phyloP scores from a whole-genome alignment of 495 filamentous ascomycete genomes.

The Aspergillus panamensis region DNA sequence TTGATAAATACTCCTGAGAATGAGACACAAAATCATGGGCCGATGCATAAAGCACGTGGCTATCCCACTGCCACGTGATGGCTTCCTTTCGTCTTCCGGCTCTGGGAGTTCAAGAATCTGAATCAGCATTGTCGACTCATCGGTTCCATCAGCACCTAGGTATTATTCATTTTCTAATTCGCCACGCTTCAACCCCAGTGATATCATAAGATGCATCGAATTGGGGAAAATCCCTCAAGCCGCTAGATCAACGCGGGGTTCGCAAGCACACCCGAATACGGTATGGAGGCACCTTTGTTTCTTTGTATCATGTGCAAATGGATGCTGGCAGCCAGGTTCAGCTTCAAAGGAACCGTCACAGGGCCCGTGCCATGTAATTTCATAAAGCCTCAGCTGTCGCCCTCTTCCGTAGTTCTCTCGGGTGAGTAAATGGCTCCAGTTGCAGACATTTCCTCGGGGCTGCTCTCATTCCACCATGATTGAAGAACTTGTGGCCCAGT shows the following conservation, averaged over 20 bases:
- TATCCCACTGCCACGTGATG: no score
- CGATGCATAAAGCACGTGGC: no score
- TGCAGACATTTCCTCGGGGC: background rate
- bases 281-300: constrained; percentile 4
- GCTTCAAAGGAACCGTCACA: background rate
- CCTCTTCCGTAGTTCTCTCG: background rate
- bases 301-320: constrained; percentile 11
- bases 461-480: constrained; percentile 32
- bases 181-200: background rate
- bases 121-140: no score
- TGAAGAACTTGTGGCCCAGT: constrained; percentile 29
- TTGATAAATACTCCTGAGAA: no score
- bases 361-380: background rate
- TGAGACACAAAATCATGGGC: no score
- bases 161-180: background rate
- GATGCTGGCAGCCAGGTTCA: background rate
- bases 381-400: background rate
- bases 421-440: background rate
- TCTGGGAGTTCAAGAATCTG: no score
- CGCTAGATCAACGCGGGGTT: constrained; percentile 26
- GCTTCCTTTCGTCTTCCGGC: no score
- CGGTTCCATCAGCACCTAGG: no score
- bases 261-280: constrained; percentile 32
- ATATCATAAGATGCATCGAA: constrained; percentile 10
- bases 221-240: background rate